These are phyloP conservation scores for Globisporangium okanoganense DNA, from an alignment of 352 stramenopile genomes.

Conservation along the genomic window DNA sequence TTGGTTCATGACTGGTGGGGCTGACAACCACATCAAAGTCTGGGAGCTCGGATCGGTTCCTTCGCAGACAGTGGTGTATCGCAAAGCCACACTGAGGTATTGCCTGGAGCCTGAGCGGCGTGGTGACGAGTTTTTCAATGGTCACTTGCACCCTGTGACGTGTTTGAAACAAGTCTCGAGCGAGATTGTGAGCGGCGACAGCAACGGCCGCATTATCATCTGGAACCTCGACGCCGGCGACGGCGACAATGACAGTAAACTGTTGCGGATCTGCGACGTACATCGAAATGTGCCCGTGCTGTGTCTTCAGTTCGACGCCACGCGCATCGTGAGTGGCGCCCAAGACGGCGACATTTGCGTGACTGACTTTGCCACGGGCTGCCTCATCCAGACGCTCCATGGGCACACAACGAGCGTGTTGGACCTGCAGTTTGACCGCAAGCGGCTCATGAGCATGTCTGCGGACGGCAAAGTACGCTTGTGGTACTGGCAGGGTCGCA, in stretches of 20 bases:
- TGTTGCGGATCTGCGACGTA: slow-evolving; percentile 57
- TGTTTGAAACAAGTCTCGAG: slow-evolving; percentile 57
- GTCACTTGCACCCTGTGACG: slow-evolving; percentile 49
- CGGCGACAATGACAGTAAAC: slow-evolving; percentile 24
- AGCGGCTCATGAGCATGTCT: slow-evolving; percentile 61
- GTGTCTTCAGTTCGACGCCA: slow-evolving; percentile 76
- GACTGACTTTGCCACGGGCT: slow-evolving; percentile 67
- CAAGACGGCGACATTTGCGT: slow-evolving; percentile 57
- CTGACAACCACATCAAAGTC: slow-evolving; percentile 62
- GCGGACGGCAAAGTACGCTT: slow-evolving; percentile 47
- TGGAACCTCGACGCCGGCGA: slow-evolving; percentile 61
- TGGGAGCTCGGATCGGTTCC: slow-evolving; percentile 41
- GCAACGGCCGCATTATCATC: slow-evolving; percentile 48
- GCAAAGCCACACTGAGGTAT: slow-evolving; percentile 28
- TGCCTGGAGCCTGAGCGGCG: slow-evolving; percentile 36
- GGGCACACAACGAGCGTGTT: slow-evolving; percentile 43
- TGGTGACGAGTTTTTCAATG: slow-evolving; percentile 44
- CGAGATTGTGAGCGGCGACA: slow-evolving; percentile 74
- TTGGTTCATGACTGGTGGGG: slow-evolving; percentile 45
- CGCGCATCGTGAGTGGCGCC: slow-evolving; percentile 59
- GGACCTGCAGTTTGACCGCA: slow-evolving; percentile 75
- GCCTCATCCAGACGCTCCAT: slow-evolving; percentile 61
- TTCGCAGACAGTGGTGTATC: slow-evolving; percentile 21
- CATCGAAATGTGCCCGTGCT: slow-evolving; percentile 44
- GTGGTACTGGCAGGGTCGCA: slow-evolving; percentile 66